Conservation (phyloP, 106 monocot genomes). For the Chionographis japonica region DNA sequence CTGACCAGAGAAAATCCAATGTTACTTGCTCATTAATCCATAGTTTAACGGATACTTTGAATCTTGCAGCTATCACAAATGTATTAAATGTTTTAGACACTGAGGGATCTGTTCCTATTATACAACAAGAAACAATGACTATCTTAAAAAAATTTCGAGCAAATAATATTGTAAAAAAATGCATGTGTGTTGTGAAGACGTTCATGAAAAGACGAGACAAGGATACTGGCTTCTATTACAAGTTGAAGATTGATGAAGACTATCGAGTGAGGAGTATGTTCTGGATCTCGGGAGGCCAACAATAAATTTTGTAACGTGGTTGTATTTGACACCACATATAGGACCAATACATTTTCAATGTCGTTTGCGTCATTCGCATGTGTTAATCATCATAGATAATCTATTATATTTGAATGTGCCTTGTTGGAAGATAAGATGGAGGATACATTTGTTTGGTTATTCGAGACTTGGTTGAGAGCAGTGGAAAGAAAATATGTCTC, state of each 20-base stretch:
- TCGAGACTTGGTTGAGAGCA: neutral
- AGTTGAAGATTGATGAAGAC: neutral
- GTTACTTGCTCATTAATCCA: no score
- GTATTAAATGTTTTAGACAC: no score
- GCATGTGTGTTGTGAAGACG: no score
- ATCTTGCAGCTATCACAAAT: no score
- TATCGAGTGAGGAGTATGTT: neutral
- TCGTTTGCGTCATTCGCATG: conserved; percentile 4
- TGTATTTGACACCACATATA: conserved; percentile 13
- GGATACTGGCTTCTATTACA: no score
- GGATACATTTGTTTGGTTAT: conserved; percentile 9
- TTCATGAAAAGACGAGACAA: no score
- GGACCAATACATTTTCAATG: conserved; percentile 4
- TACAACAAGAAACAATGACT: no score
- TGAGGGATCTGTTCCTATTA: no score
- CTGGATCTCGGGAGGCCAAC: neutral
- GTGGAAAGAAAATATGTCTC: neutral
- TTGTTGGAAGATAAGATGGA: neutral
- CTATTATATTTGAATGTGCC: neutral
- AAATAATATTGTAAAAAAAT: no score
- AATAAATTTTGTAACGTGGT: conserved; percentile 10
- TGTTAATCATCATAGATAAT: conserved; percentile 3
- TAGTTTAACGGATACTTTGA: no score
- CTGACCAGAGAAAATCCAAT: no score
- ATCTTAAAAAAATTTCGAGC: no score